Evolutionary conservation across 2,329 filamentous ascomycete genomes (phyloP), one percentile per base, ranked within the genome.

Genomic region (Claviceps fusiformis): DNA sequence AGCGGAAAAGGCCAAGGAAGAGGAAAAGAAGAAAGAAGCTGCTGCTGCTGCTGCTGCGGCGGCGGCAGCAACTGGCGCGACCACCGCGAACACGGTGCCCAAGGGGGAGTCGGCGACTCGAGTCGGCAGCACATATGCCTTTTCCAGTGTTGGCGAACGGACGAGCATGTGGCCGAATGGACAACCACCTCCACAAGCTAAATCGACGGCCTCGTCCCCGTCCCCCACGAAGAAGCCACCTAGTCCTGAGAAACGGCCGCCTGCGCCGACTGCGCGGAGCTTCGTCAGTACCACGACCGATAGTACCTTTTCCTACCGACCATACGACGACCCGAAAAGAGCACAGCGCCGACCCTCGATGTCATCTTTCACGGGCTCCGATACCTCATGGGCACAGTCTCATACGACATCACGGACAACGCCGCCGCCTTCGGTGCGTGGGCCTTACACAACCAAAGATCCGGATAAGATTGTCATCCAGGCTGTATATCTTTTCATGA

Each of bases 381-480:
- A 95, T 64, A 87, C 86, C 15, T 95, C 89, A 0, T 96, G 92
- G 70, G 86, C 89, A 2, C 80, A 87, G 1, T 95, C 89, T 10
- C 83, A 89, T 57, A 90, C 88, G 17, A 96, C 91, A 1, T 79
- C 88, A 11, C 83, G 83, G 56, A 95, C 91, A 7, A 89, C 88
- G 5, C 88, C 91, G 9, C 89, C 91, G 17, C 85, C 87, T 1
- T 90, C 87, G 3, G 79, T 85, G 60, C 82, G 87, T 50, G 83
- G 84, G 1, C 81, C 88, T 2, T 97, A 96, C 70, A 80, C 82
- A 41, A 96, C 90, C 33, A 88, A 87, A 60, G 89, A 97, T 67
- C 91, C 92, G 0, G 84, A 95, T 73, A 98, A 98, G 78, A 93
- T 98, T 66, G 85, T 95, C 59, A 92, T 98, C 70, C 87, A 87